phyloP scores from a whole-genome alignment of 768 basidiomycete genomes.

The Boletus subparvulus region DNA sequence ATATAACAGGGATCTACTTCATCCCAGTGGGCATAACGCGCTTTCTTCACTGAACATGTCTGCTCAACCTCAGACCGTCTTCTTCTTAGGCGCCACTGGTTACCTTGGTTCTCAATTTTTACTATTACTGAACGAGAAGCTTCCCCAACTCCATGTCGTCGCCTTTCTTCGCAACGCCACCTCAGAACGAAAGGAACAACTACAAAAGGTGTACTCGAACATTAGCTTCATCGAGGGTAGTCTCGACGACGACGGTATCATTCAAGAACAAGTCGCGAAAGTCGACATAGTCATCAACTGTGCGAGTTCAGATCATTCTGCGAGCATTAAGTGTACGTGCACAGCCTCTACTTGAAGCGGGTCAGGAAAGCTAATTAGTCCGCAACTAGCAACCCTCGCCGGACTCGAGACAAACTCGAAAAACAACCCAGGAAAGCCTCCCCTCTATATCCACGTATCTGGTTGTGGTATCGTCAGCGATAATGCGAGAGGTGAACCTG shows the following conservation, averaged over 20 bases:
- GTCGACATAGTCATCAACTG: slow-evolving; percentile 42
- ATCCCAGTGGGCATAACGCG: background rate
- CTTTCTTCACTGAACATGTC: slow-evolving; percentile 10
- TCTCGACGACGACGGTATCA: slow-evolving; percentile 37
- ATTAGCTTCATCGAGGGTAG: slow-evolving; percentile 38
- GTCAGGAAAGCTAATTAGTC: background rate
- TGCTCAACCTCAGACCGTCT: slow-evolving; percentile 24
- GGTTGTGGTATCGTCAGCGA: slow-evolving; percentile 42
- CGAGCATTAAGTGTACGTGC: slow-evolving; percentile 33
- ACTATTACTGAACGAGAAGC: slow-evolving; percentile 31
- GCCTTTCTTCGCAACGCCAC: slow-evolving; percentile 39
- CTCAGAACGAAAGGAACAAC: slow-evolving; percentile 28
- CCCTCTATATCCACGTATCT: slow-evolving; percentile 45
- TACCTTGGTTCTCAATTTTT: slow-evolving; percentile 45
- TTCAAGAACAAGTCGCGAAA: slow-evolving; percentile 36
- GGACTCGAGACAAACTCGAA: slow-evolving; percentile 40
- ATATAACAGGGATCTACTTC: background rate
- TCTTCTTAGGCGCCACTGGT: slow-evolving; percentile 46
- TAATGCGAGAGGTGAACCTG: slow-evolving; percentile 39
- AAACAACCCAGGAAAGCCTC: slow-evolving; percentile 37
- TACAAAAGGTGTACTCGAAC: slow-evolving; percentile 35
- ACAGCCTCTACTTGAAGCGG: background rate
- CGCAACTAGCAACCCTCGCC: slow-evolving; percentile 34
- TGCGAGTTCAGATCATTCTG: slow-evolving; percentile 41
- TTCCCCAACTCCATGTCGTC: slow-evolving; percentile 34